A percentile compares a stretch with the other conserved stretches of the same genome.
phyloP scores from a whole-genome alignment of 2,329 filamentous ascomycete species.

The Sporothrix sp. region DNA sequence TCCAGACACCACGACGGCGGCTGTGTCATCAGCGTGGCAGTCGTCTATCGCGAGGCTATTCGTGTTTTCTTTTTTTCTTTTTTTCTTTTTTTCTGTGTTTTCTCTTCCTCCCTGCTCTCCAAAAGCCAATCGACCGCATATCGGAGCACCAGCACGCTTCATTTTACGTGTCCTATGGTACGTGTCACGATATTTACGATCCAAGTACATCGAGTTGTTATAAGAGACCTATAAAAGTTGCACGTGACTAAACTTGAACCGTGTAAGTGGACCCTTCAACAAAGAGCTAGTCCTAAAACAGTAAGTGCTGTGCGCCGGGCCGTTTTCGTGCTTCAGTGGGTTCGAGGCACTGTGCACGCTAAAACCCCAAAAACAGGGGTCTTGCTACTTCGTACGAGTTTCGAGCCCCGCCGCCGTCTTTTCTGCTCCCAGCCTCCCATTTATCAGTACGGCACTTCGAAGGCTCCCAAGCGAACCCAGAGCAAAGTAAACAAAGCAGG shows the following conservation, averaged over 20 bases:
- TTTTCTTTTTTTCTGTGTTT: background rate
- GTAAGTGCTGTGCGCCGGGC: background rate
- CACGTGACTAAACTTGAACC: too few species aligned
- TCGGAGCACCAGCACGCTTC: too few species aligned
- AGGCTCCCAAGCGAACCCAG: too few species aligned
- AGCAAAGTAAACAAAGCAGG: slow-evolving; percentile 5
- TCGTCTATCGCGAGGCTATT: too few species aligned
- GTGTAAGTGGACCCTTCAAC: background rate
- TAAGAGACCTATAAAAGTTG: too few species aligned
- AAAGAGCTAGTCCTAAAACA: background rate
- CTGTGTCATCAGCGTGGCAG: too few species aligned
- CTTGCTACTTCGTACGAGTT: background rate
- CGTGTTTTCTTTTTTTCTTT: background rate
- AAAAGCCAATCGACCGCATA: too few species aligned
- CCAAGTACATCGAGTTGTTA: too few species aligned
- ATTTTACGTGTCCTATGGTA: too few species aligned
- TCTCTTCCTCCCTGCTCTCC: background rate
- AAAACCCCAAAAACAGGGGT: slow-evolving; percentile 1
- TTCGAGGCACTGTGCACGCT: background rate
- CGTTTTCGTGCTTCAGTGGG: background rate
- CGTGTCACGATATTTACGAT: too few species aligned
- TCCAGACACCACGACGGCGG: too few species aligned
- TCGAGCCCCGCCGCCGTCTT: background rate
- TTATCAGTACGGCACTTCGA: too few species aligned
- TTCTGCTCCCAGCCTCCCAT: slow-evolving; percentile 1